Evolutionary conservation across 1,139 yeast species (phyloP), one percentile per base, ranked within the genome.

Genomic region (Sugiyamaella xylanicola): DNA sequence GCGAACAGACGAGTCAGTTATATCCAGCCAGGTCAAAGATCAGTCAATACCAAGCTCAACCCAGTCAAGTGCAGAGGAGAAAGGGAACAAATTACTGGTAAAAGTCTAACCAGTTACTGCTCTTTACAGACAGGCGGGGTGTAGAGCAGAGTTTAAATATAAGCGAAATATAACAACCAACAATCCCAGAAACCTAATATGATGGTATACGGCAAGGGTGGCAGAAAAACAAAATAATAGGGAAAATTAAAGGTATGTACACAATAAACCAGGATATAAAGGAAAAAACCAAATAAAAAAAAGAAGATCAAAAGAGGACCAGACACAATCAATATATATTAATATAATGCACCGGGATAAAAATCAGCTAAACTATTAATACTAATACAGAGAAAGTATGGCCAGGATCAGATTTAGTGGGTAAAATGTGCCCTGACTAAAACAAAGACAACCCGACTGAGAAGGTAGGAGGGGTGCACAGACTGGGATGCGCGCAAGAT

Each of bases 311-410:
- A 17, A 40, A 48, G 20, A 25, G 4, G 48, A 29, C 48, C 40
- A 29, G 27, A 45, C 40, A 45, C 48, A 45, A 32, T 45, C 29
- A 29, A 41, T 40, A 39, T 29, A 48, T 48, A 48, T 29, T 29
- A 48, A 39, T 36, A 37, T 21, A 25, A n/a, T 48, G 35, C 16
- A 20, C 25, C 32, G 25, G 43, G 21, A 25, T 22, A 41, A 25
- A 20, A 41, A 25, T 22, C 32, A 13, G 45, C 16, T 40, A 21
- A n/a, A 40, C 43, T 19, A 40, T 40, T 21, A 40, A 11, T 40
- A 21, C 17, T 37, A 37, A 13, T 16, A 37, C 32, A 22, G 32
- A 25, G 29, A 25, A 9, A 17, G 4, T 36, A 36, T 16, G 20
- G 43, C 43, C n/a, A 21, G 43, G 43, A 19, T 19, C 13, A 21